These are phyloP conservation scores for Aspergillus brasiliensis DNA, from an alignment of 2,329 filamentous ascomycete genomes.

Conservation along the genomic window DNA sequence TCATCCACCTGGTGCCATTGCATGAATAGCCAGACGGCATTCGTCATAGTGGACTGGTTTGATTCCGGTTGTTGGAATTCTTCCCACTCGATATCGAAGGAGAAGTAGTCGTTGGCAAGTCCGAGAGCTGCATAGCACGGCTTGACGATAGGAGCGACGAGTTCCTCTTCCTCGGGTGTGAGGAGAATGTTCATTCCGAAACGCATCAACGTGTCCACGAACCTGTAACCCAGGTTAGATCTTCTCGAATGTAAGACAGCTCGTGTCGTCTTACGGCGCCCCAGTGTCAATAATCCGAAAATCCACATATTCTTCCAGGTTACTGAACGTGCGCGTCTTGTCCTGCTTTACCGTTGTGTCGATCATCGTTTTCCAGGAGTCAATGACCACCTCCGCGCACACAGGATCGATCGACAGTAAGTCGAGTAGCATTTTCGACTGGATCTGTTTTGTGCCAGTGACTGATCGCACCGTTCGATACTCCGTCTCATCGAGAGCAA, in stretches of 20 bases:
- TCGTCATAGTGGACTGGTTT: conserved; percentile 14
- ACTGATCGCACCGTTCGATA: conserved; percentile 22
- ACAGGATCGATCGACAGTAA: conserved; percentile 14
- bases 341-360: conserved; percentile 19
- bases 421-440: conserved; percentile 23
- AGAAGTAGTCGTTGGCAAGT: conserved; percentile 22
- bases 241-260: background rate
- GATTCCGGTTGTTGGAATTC: conserved; percentile 5
- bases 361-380: conserved; percentile 23
- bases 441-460: conserved; percentile 22
- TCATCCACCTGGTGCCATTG: conserved; percentile 17
- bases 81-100: conserved; percentile 21
- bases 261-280: conserved; percentile 11
- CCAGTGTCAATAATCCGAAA: conserved; percentile 23
- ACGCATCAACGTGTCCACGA: conserved; percentile 19
- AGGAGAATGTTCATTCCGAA: conserved; percentile 20
- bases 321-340: conserved; percentile 16
- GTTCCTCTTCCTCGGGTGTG: conserved; percentile 10
- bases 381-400: conserved; percentile 20
- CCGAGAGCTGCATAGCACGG: conserved; percentile 21
- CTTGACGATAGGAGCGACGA: conserved; percentile 12
- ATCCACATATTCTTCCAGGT: conserved; percentile 21
- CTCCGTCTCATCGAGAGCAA: conserved; percentile 18
- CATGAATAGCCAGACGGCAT: conserved; percentile 21
- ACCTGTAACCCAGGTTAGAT: background rate